A percentile compares a stretch with the other conserved stretches of the same genome.
These are phyloP conservation scores for Agaricus bisporus DNA, from an alignment of 768 basidiomycete species.

Conservation along the genomic window DNA sequence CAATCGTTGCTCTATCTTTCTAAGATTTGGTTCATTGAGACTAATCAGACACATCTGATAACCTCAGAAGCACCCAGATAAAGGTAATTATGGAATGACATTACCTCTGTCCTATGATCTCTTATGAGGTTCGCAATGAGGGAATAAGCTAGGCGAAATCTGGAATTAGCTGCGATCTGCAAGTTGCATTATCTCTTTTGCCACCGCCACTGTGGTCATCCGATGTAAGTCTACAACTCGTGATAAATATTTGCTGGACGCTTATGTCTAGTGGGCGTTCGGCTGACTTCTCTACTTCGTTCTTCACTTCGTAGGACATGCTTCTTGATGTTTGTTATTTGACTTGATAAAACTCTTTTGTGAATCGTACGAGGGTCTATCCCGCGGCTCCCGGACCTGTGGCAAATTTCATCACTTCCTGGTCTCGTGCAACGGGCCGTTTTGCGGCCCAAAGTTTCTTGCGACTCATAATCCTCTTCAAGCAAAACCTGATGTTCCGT, in stretches of 20 bases:
- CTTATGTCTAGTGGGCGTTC: neutral
- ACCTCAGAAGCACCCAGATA: neutral
- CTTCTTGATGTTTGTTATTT: neutral
- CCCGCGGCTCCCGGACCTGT: conserved; percentile 7
- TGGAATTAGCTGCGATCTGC: conserved; percentile 6
- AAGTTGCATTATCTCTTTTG: neutral
- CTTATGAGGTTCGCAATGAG: neutral
- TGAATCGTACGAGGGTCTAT: neutral
- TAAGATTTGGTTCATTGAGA: neutral
- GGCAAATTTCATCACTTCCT: conserved; percentile 5
- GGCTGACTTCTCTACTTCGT: neutral
- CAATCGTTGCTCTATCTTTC: conserved; percentile 6
- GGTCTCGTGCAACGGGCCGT: neutral
- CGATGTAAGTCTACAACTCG: neutral
- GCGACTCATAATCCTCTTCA: neutral
- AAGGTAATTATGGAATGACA: conserved; percentile 5
- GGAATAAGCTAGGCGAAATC: conserved; percentile 1
- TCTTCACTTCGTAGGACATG: neutral
- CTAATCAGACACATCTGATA: conserved; percentile 7
- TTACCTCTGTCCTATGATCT: conserved; percentile 5
- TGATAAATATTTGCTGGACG: neutral
- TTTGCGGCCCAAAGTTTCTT: conserved; percentile 1
- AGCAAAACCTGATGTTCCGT: conserved; percentile 1
- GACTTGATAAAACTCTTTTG: neutral
- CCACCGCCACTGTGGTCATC: conserved; percentile 2